Conservation (phyloP, 2,329 filamentous ascomycete species). For the Fusarium keratoplasticum region DNA sequence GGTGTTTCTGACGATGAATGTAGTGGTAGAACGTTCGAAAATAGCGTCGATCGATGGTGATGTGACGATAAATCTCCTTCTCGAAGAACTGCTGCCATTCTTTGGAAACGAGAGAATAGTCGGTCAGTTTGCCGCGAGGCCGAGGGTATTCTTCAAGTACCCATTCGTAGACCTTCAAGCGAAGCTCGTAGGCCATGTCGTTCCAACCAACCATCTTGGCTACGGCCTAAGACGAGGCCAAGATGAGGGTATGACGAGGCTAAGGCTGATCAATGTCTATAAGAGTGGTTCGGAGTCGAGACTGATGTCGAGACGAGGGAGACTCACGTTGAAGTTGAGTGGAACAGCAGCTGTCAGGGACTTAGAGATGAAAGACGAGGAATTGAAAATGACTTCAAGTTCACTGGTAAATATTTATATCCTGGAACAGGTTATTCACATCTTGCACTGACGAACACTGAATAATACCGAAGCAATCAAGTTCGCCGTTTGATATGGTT, state of each 20-base stretch:
- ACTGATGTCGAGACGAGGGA: not conserved
- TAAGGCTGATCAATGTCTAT: too few relatives aligned
- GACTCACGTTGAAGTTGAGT: not conserved
- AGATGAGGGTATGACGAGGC: too few relatives aligned
- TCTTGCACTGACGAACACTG: not conserved
- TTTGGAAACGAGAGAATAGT: not conserved
- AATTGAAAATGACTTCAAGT: not conserved
- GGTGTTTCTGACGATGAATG: not conserved
- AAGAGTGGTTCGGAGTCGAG: too few relatives aligned
- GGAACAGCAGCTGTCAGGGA: not conserved
- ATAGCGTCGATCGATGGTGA: not conserved
- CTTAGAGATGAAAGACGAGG: not conserved
- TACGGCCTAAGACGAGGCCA: not conserved
- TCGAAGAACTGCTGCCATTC: conserved; percentile 4
- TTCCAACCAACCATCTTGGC: not conserved
- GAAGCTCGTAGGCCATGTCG: not conserved
- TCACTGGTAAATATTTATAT: not conserved
- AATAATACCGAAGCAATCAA: not conserved
- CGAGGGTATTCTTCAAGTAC: not conserved
- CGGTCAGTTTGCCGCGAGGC: not conserved
- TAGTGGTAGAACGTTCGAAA: not conserved
- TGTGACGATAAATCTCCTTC: not conserved
- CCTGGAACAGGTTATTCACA: not conserved
- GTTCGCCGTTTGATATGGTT: not conserved
- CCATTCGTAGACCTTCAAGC: not conserved